Evolutionary conservation across 169 alveolate species (phyloP).

Genomic region (Besnoitia besnoiti): DNA sequence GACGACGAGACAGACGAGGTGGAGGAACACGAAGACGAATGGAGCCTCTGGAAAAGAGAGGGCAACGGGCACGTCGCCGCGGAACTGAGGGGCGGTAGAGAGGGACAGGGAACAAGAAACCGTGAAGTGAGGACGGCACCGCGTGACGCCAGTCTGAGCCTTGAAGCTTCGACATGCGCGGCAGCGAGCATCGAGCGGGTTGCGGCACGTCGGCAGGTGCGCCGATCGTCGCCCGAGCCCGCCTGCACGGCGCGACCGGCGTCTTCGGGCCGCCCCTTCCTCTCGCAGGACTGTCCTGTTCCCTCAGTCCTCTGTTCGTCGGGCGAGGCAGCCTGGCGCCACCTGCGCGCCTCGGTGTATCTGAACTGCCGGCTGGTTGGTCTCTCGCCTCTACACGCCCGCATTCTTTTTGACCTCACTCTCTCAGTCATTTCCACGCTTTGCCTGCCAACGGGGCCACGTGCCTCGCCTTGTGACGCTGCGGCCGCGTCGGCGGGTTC

Average conservation of each 20-base stretch:
- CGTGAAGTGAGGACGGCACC: neutral
- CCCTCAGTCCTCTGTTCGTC: constrained; percentile 3
- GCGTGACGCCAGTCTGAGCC: no score
- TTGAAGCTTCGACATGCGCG: no score
- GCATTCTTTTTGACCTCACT: neutral
- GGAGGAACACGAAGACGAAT: neutral
- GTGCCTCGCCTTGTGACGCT: no score
- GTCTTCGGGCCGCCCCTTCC: neutral
- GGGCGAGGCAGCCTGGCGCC: constrained; percentile 25
- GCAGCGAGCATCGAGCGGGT: no score
- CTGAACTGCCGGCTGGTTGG: constrained; percentile 36
- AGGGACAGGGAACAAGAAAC: neutral
- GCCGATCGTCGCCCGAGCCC: no score
- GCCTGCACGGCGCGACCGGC: neutral
- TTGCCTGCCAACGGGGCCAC: neutral
- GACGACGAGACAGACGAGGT: neutral
- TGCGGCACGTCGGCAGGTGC: neutral
- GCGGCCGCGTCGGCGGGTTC: no score
- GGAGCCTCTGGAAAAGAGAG: neutral
- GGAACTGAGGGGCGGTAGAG: no score
- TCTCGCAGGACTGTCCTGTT: neutral
- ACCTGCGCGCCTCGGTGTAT: neutral
- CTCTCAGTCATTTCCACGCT: neutral
- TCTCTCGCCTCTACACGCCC: constrained; percentile 2
- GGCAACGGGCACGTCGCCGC: no score